A percentile compares a stretch with the other conserved stretches of the same genome.
phyloP scores from a whole-genome alignment of 2,329 filamentous ascomycete species.

The Teratosphaeriaceae sp. region DNA sequence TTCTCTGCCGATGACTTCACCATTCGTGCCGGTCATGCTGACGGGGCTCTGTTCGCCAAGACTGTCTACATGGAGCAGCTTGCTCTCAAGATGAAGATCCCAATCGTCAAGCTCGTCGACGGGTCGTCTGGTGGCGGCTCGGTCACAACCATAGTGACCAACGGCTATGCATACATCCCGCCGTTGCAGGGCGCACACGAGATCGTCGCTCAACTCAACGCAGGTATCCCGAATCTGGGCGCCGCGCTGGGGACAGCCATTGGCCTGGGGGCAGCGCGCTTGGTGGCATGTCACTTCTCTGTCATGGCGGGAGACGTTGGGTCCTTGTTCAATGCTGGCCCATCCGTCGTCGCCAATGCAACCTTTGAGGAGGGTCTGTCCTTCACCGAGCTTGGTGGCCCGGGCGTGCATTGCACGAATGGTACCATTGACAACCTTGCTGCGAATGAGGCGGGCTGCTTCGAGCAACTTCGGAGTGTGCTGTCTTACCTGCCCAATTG shows the following conservation, averaged over 20 bases:
- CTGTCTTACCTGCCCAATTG: slow-evolving; percentile 53
- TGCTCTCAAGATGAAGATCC: slow-evolving; percentile 49
- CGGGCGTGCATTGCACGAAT: slow-evolving; percentile 56
- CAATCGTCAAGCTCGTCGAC: slow-evolving; percentile 59
- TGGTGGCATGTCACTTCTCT: slow-evolving; percentile 57
- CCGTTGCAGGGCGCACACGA: slow-evolving; percentile 48
- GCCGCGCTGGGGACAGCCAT: slow-evolving; percentile 59
- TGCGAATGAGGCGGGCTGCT: slow-evolving; percentile 53
- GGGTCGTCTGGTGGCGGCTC: slow-evolving; percentile 57
- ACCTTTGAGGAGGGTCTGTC: slow-evolving; percentile 58
- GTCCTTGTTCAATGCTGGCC: slow-evolving; percentile 57
- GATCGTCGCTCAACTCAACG: slow-evolving; percentile 51
- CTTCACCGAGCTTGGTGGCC: slow-evolving; percentile 54
- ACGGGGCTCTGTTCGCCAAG: slow-evolving; percentile 50
- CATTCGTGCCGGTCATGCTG: slow-evolving; percentile 57
- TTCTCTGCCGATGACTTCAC: slow-evolving; percentile 61
- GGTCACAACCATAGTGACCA: slow-evolving; percentile 51
- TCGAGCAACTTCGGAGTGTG: slow-evolving; percentile 53
- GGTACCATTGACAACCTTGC: slow-evolving; percentile 62
- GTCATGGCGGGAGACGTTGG: slow-evolving; percentile 61
- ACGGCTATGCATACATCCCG: slow-evolving; percentile 53
- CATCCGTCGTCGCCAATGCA: slow-evolving; percentile 54
- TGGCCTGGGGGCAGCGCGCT: slow-evolving; percentile 55
- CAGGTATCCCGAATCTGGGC: slow-evolving; percentile 58
- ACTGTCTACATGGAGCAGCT: slow-evolving; percentile 58